A percentile compares a stretch with the other conserved stretches of the same genome.
Evolutionary conservation across 2,329 filamentous ascomycete species (phyloP).

Genomic region (Truncatella angustata): DNA sequence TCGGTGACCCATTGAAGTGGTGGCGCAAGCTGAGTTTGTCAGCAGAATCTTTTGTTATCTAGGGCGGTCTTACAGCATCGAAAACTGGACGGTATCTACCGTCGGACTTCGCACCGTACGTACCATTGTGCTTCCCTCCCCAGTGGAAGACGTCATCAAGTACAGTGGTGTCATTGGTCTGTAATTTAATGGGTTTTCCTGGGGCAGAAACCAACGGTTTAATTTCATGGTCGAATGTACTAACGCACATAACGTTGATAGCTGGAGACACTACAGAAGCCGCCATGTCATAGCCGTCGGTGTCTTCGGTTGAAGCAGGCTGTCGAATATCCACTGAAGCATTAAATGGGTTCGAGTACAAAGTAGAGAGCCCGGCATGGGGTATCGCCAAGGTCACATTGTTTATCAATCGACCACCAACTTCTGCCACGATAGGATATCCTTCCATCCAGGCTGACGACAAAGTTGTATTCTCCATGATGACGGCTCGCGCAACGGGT

Average conservation of each 20-base stretch:
- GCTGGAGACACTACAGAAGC: background rate
- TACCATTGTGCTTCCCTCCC: conserved; percentile 2
- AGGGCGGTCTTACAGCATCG: background rate
- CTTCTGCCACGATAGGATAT: background rate
- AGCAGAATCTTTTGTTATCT: background rate
- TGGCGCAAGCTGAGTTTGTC: background rate
- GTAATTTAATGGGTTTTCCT: too few species aligned
- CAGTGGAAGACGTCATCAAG: background rate
- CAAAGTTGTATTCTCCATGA: background rate
- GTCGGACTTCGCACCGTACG: background rate
- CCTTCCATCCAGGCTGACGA: background rate
- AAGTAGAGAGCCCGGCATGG: background rate
- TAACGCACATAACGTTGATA: conserved; percentile 4
- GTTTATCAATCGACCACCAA: conserved; percentile 4
- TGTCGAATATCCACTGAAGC: background rate
- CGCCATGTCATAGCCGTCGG: background rate
- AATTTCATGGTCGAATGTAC: background rate
- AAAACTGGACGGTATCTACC: background rate
- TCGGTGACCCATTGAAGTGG: background rate
- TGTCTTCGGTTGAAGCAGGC: background rate
- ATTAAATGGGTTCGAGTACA: background rate
- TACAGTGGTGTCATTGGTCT: background rate
- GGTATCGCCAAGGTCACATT: conserved; percentile 6
- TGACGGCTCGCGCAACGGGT: background rate
- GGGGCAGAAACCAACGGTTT: background rate